phyloP scores from a whole-genome alignment of 192 early-diverging fungal genomes.

The Martensiomyces pterosporus region DNA sequence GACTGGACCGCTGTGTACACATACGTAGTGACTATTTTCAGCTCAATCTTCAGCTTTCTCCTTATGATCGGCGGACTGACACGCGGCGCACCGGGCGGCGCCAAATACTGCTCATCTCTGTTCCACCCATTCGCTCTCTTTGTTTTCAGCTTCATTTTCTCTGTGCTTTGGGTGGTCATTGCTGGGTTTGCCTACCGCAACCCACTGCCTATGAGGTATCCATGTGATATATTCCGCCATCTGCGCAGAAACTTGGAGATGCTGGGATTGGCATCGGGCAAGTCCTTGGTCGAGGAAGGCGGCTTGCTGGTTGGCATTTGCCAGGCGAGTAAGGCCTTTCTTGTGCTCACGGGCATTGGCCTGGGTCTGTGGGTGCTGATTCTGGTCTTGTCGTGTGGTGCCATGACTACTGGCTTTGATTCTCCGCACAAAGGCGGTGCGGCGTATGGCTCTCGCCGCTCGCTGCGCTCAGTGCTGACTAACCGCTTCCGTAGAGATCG shows the following conservation, averaged over 20 bases:
- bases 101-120: slow-evolving; percentile 11
- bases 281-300: slow-evolving; percentile 37
- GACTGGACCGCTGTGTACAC: slow-evolving; percentile 45
- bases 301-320: slow-evolving; percentile 40
- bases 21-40: slow-evolving; percentile 30
- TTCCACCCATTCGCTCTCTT: slow-evolving; percentile 33
- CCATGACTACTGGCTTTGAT: slow-evolving; percentile 25
- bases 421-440: slow-evolving; percentile 10
- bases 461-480: neutral
- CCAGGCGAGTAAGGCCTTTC: slow-evolving; percentile 45
- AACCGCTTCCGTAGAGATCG: too few species aligned
- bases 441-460: slow-evolving; percentile 12
- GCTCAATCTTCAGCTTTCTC: slow-evolving; percentile 19
- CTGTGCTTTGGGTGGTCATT: slow-evolving; percentile 39
- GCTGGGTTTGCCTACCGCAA: slow-evolving; percentile 42
- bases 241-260: slow-evolving; percentile 25
- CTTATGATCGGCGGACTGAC: slow-evolving; percentile 29
- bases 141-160: slow-evolving; percentile 25
- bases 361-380: slow-evolving; percentile 42
- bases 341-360: slow-evolving; percentile 29
- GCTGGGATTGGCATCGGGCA: slow-evolving; percentile 30
- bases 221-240: slow-evolving; percentile 39
- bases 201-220: slow-evolving; percentile 41
- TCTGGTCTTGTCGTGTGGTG: slow-evolving; percentile 21
- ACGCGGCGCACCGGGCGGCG: slow-evolving; percentile 8